A percentile compares a stretch with the other conserved stretches of the same genome.
Conservation (phyloP, 2,329 filamentous ascomycete species). For the Calonectria hawksworthii region DNA sequence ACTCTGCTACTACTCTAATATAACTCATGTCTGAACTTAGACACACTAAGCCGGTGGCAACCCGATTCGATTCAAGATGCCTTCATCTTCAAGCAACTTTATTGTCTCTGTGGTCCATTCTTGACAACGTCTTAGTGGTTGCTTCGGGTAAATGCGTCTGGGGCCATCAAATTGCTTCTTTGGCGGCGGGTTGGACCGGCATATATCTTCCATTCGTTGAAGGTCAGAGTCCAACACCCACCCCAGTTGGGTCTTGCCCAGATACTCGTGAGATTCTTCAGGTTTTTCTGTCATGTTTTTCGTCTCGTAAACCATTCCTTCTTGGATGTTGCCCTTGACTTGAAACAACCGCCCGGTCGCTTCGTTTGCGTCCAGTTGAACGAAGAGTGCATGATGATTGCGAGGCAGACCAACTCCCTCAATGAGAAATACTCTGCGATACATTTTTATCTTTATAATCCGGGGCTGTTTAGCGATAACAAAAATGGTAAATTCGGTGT, state of each 20-base stretch:
- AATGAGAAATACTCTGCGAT: not conserved
- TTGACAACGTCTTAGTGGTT: not conserved
- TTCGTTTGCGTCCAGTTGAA: not conserved
- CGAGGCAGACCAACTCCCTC: not conserved
- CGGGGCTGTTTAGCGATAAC: too few relatives aligned
- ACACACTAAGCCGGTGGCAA: not conserved
- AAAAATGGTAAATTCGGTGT: not conserved
- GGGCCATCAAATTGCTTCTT: not conserved
- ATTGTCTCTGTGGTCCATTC: not conserved
- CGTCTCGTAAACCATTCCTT: not conserved
- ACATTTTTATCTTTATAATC: not conserved
- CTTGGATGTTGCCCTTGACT: not conserved
- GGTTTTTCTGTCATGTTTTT: not conserved
- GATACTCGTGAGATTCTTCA: not conserved
- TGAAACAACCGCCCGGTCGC: not conserved
- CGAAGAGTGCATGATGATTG: conserved; percentile 1
- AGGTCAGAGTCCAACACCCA: not conserved
- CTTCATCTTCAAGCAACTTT: not conserved
- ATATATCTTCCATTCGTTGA: not conserved
- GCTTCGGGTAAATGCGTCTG: not conserved
- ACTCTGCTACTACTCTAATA: too few relatives aligned
- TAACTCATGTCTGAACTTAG: not conserved
- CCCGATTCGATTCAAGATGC: not conserved
- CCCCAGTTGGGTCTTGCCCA: not conserved
- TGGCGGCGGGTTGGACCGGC: not conserved